Conservation (phyloP, 129 eudicot species). For the Centella asiatica region DNA sequence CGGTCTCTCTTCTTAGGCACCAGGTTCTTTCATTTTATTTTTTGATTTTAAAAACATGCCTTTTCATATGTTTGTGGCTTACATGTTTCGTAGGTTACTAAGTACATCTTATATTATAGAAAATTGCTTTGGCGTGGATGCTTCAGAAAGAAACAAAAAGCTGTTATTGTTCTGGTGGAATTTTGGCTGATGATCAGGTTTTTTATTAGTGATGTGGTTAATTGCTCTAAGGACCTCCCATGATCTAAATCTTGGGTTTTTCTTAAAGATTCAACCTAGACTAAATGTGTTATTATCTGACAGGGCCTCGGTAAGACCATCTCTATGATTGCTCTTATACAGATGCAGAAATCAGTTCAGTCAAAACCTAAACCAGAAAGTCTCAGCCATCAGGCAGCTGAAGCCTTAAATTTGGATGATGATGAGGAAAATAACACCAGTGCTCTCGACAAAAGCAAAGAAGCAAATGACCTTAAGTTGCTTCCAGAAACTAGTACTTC, state of each 20-base stretch:
- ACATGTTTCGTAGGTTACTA: slow-evolving; percentile 3
- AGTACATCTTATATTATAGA: slow-evolving; percentile 43
- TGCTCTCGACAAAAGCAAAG: slow-evolving; percentile 36
- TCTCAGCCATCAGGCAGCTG: slow-evolving; percentile 25
- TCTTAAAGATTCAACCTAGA: background rate
- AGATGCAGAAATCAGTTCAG: slow-evolving; percentile 34
- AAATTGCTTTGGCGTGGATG: slow-evolving; percentile 96
- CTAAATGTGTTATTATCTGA: slow-evolving; percentile 17
- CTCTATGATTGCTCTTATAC: slow-evolving; percentile 85
- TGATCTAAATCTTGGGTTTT: background rate
- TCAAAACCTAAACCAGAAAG: slow-evolving; percentile 44
- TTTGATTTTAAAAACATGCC: no score
- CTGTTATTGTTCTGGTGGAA: slow-evolving; percentile 66
- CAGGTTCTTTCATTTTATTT: no score
- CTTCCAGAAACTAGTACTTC: slow-evolving; percentile 44
- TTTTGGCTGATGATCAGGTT: slow-evolving; percentile 98
- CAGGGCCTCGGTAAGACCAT: slow-evolving; percentile 97
- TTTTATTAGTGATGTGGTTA: background rate
- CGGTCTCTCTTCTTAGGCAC: slow-evolving; percentile 82
- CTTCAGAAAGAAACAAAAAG: slow-evolving; percentile 59
- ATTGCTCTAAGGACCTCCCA: background rate
- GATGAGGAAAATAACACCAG: slow-evolving; percentile 39
- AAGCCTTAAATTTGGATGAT: slow-evolving; percentile 77
- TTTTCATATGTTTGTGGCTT: background rate
- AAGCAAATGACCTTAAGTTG: slow-evolving; percentile 36